These are phyloP conservation scores for Knufia petricola DNA, from an alignment of 2,329 filamentous ascomycete genomes.

Conservation along the genomic window DNA sequence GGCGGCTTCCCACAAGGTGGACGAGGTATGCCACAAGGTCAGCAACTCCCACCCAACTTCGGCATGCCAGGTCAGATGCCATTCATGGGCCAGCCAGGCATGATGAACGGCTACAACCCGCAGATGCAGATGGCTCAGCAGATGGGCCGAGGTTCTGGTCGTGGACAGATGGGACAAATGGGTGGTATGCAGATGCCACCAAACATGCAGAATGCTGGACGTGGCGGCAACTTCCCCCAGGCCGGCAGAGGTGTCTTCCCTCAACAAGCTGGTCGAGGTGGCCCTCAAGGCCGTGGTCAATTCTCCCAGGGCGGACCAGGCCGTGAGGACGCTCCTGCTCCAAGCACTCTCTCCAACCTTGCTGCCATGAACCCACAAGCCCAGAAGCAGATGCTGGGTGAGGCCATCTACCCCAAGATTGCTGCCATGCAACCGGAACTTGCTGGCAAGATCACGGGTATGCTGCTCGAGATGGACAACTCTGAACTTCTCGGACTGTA, in stretches of 20 bases:
- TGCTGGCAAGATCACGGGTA: conserved; percentile 98
- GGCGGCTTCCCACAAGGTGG: conserved; percentile 75
- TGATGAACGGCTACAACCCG: conserved; percentile 57
- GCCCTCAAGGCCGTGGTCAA: conserved; percentile 31
- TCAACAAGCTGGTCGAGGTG: conserved; percentile 30
- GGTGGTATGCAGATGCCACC: conserved; percentile 46
- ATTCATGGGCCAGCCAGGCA: conserved; percentile 49
- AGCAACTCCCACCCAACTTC: conserved; percentile 82
- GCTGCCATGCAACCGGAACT: conserved; percentile 86
- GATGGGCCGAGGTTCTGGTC: conserved; percentile 58
- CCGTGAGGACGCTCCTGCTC: conserved; percentile 30
- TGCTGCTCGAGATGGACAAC: conserved; percentile 99
- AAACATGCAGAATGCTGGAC: conserved; percentile 38
- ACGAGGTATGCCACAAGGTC: conserved; percentile 70
- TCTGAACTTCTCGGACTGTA: conserved; percentile 86
- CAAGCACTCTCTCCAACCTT: conserved; percentile 44
- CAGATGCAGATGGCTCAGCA: conserved; percentile 64
- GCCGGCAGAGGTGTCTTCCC: conserved; percentile 36
- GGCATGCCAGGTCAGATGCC: conserved; percentile 63
- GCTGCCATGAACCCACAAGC: conserved; percentile 53
- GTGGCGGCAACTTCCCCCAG: conserved; percentile 36
- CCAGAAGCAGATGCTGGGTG: conserved; percentile 98
- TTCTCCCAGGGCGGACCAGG: conserved; percentile 37
- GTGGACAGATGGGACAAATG: conserved; percentile 63
- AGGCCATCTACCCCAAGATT: conserved; percentile 98